phyloP scores from a whole-genome alignment of 306 rosid species.

The Prosopis cineraria region DNA sequence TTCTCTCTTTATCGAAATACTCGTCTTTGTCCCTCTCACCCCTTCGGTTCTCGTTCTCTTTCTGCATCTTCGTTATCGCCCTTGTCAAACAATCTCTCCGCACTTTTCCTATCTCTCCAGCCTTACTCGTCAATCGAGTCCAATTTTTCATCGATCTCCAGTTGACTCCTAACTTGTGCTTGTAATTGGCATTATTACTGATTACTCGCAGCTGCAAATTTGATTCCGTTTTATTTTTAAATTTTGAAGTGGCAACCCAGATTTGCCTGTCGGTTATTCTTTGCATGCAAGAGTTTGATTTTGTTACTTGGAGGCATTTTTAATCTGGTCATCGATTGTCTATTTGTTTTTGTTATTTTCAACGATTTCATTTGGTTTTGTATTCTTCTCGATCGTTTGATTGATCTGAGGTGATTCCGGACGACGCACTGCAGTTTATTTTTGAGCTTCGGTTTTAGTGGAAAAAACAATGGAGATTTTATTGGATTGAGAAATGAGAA shows the following conservation, averaged over 20 bases:
- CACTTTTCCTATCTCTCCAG: constrained; percentile 36
- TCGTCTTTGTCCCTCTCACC: constrained; percentile 41
- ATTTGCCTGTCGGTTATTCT: constrained; percentile 10
- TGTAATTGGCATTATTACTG: constrained; percentile 13
- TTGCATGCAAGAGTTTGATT: constrained; percentile 32
- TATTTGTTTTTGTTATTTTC: neutral
- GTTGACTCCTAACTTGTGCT: constrained; percentile 23
- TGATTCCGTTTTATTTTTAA: neutral
- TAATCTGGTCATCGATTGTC: constrained; percentile 36
- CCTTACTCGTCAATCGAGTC: constrained; percentile 33
- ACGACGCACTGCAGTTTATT: neutral
- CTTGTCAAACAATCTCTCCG: neutral
- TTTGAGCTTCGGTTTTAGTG: neutral
- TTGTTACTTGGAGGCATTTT: constrained; percentile 36
- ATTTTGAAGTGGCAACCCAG: constrained; percentile 9
- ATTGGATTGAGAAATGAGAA: neutral
- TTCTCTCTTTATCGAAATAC: constrained; percentile 49
- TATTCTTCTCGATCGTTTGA: constrained; percentile 28
- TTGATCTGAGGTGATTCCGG: constrained; percentile 38
- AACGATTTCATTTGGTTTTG: neutral
- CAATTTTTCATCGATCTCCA: constrained; percentile 60
- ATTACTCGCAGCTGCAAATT: neutral
- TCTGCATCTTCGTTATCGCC: neutral
- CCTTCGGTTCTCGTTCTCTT: constrained; percentile 59
- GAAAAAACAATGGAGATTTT: neutral